Percentiles rank a stretch among this genome's conserved stretches.
Evolutionary conservation across 2,329 filamentous ascomycete species (phyloP).

Genomic region (Pezicula radicicola): DNA sequence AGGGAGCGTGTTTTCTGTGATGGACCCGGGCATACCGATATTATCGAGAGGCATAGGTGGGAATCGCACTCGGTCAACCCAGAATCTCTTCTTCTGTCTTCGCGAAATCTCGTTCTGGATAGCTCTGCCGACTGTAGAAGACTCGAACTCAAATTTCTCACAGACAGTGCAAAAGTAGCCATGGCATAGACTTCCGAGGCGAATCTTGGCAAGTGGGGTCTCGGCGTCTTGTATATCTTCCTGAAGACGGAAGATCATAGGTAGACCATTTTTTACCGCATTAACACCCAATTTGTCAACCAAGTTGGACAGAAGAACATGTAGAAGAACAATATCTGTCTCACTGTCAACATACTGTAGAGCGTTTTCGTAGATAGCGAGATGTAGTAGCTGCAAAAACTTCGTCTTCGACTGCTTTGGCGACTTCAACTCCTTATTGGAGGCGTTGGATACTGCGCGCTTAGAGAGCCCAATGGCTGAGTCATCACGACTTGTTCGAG

Average conservation of each 20-base stretch:
- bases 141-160: constrained; percentile 75
- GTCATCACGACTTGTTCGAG: constrained; percentile 27
- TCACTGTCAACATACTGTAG: constrained; percentile 71
- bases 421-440: constrained; percentile 34
- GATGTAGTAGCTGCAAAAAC: constrained; percentile 79
- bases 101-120: constrained; percentile 75
- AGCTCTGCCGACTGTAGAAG: constrained; percentile 63
- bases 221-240: constrained; percentile 73
- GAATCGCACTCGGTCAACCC: constrained; percentile 71
- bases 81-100: constrained; percentile 71
- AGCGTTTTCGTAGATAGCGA: constrained; percentile 86
- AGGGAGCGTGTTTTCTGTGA: constrained; percentile 37
- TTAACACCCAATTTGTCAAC: constrained; percentile 79
- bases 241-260: constrained; percentile 86
- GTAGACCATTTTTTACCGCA: constrained; percentile 71
- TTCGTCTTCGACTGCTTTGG: constrained; percentile 27
- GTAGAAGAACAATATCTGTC: constrained; percentile 71
- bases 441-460: constrained; percentile 67
- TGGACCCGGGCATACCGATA: constrained; percentile 51
- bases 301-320: constrained; percentile 73
- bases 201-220: constrained; percentile 68
- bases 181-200: constrained; percentile 79
- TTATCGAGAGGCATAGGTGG: constrained; percentile 64
- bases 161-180: constrained; percentile 83
- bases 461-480: constrained; percentile 31